Evolutionary conservation across 2,329 filamentous ascomycete species (phyloP).

Genomic region (Colletotrichum sansevieriae): DNA sequence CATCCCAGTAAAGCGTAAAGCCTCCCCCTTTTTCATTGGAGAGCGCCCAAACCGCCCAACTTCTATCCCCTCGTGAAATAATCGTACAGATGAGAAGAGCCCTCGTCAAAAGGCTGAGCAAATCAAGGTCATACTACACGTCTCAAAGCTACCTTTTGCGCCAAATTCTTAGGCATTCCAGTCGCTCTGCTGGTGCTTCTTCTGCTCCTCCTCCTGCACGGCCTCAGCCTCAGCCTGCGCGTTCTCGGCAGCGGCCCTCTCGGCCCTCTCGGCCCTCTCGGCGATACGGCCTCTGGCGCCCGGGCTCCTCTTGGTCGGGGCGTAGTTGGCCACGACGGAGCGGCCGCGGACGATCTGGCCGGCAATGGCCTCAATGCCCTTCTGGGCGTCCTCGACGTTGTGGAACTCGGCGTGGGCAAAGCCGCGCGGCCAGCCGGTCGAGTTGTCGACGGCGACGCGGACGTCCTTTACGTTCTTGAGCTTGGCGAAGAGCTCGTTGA

Average conservation of each 20-base stretch:
- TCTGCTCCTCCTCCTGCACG: constrained; percentile 40
- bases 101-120: not conserved
- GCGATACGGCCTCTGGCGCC: too few relatives aligned
- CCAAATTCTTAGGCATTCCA: constrained; percentile 28
- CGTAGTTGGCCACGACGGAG: constrained; percentile 75
- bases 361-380: constrained; percentile 68
- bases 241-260: too few relatives aligned
- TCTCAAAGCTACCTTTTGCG: not conserved
- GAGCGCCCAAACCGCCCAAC: not conserved
- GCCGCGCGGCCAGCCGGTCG: constrained; percentile 83
- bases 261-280: not conserved
- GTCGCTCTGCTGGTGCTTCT: constrained; percentile 26
- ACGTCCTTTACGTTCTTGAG: constrained; percentile 80
- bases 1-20: not conserved
- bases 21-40: not conserved
- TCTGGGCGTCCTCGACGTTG: constrained; percentile 73
- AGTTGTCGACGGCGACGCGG: constrained; percentile 84
- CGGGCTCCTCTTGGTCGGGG: constrained; percentile 43
- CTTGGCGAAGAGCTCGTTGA: constrained; percentile 81
- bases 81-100: constrained; percentile 4
- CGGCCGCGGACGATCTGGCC: constrained; percentile 75
- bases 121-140: not conserved
- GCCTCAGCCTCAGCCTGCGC: constrained; percentile 7
- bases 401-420: constrained; percentile 88
- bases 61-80: not conserved